These are phyloP conservation scores for Daedaleopsis nitida DNA, from an alignment of 768 basidiomycete species.

Conservation along the genomic window DNA sequence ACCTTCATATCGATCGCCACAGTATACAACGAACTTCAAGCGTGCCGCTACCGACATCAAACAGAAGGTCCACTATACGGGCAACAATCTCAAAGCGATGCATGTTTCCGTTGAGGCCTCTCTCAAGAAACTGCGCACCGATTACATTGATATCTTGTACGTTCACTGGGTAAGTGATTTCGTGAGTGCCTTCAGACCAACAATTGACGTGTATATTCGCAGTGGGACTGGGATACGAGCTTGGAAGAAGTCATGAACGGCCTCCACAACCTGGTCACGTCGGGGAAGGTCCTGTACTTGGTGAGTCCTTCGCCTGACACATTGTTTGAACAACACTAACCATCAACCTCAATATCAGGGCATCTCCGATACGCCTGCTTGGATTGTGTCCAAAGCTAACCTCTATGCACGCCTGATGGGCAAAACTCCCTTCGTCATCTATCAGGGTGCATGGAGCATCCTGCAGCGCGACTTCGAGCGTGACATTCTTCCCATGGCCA, in stretches of 20 bases:
- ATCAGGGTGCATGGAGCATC: constrained; percentile 39
- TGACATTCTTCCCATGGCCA: constrained; percentile 41
- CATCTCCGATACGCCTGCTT: constrained; percentile 36
- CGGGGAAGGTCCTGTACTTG: constrained; percentile 48
- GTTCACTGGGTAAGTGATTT: constrained; percentile 34
- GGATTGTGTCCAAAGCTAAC: constrained; percentile 40
- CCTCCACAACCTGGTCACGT: constrained; percentile 50
- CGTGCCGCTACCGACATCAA: constrained; percentile 16
- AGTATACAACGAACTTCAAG: constrained; percentile 33
- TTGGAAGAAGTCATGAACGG: constrained; percentile 60
- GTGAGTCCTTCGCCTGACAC: constrained; percentile 24
- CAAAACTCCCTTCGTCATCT: constrained; percentile 37
- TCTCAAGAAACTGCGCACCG: constrained; percentile 44
- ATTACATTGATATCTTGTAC: constrained; percentile 49
- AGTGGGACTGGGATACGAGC: constrained; percentile 54
- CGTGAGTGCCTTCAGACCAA: constrained; percentile 41
- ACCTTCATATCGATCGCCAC: not conserved
- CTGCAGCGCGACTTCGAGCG: constrained; percentile 41
- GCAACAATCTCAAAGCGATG: constrained; percentile 44
- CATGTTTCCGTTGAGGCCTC: constrained; percentile 34
- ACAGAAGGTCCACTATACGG: constrained; percentile 41
- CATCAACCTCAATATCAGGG: constrained; percentile 8
- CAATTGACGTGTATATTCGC: constrained; percentile 40
- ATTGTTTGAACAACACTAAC: not conserved
- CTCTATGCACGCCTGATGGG: constrained; percentile 42